Conservation (phyloP, 1,284 basidiomycete genomes). For the Pisolithus thermaeus region DNA sequence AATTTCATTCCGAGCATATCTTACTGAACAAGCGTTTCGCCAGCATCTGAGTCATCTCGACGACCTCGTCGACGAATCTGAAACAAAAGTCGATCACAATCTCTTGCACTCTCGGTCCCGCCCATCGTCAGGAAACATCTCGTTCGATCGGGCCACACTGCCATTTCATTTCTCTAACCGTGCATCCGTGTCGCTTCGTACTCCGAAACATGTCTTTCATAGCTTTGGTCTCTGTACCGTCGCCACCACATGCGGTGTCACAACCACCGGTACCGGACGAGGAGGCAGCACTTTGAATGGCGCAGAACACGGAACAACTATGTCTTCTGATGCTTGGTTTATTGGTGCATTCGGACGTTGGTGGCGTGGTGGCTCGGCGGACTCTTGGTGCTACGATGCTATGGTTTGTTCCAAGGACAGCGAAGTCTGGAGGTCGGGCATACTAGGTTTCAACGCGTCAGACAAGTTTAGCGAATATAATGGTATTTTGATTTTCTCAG, state of each 20-base stretch:
- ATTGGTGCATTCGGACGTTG: conserved; percentile 83
- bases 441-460: conserved; percentile 62
- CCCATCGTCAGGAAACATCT: conserved; percentile 11
- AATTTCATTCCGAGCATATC: conserved; percentile 86
- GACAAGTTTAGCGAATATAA: conserved; percentile 59
- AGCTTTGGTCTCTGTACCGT: conserved; percentile 83
- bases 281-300: conserved; percentile 12
- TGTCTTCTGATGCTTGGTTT: conserved; percentile 76
- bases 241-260: conserved; percentile 41
- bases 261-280: conserved; percentile 16
- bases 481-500: conserved; percentile 36
- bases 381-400: conserved; percentile 65
- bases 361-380: conserved; percentile 74
- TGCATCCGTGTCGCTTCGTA: conserved; percentile 87
- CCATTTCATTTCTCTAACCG: conserved; percentile 88
- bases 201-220: conserved; percentile 86
- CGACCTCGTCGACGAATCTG: conserved; percentile 50
- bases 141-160: conserved; percentile 26
- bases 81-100: conserved; percentile 30
- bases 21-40: conserved; percentile 93
- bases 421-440: conserved; percentile 68
- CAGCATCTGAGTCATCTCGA: conserved; percentile 88
- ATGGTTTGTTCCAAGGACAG: conserved; percentile 61
- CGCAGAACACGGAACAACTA: conserved; percentile 36
- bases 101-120: conserved; percentile 32